Conservation (phyloP, 164 flowering plant genomes). For the Aristolochia contorta region DNA sequence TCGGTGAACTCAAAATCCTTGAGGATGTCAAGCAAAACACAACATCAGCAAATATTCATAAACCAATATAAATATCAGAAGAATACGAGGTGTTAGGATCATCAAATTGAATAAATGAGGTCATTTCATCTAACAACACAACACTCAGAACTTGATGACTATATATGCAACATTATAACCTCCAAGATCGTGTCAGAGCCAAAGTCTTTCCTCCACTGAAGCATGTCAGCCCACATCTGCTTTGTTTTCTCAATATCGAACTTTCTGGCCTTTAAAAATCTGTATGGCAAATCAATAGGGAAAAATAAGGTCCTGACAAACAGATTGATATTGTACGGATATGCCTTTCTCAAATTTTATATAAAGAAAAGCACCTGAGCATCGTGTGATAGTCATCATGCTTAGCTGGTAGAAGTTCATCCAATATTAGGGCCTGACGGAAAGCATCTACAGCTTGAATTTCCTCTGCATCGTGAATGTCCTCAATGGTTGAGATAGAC, state of each 20-base stretch:
- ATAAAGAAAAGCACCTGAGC: conserved; percentile 47
- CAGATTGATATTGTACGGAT: too few relatives aligned
- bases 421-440: conserved; percentile 71
- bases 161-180: not conserved
- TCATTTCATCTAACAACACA: too few relatives aligned
- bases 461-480: conserved; percentile 77
- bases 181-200: conserved; percentile 8
- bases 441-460: conserved; percentile 68
- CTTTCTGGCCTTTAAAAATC: conserved; percentile 13
- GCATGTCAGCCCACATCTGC: conserved; percentile 13
- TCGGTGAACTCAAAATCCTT: conserved; percentile 85
- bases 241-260: conserved; percentile 12
- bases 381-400: conserved; percentile 86
- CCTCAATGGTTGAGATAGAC: conserved; percentile 70
- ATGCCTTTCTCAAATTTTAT: too few relatives aligned
- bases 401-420: conserved; percentile 58
- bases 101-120: too few relatives aligned
- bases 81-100: not conserved
- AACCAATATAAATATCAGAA: not conserved
- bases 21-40: not conserved
- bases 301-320: too few relatives aligned
- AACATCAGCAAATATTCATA: not conserved
- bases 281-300: not conserved
- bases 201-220: conserved; percentile 13
- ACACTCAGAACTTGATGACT: too few relatives aligned